Conservation (phyloP, 2,329 filamentous ascomycete genomes). For the Diplodia scrobiculata region DNA sequence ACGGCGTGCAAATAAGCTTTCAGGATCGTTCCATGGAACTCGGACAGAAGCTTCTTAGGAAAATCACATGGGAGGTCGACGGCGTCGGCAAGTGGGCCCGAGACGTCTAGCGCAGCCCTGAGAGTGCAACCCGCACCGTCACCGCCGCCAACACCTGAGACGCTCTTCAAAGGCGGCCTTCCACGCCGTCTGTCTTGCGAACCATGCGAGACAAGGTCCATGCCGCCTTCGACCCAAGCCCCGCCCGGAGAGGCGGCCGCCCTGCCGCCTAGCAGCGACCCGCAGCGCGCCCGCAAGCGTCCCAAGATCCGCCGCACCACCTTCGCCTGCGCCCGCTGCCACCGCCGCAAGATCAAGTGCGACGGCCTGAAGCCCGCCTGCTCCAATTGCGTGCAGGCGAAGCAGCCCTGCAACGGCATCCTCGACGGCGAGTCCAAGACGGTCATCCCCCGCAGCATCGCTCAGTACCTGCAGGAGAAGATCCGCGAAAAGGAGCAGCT, state of each 20-base stretch:
- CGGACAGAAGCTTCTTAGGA: not conserved
- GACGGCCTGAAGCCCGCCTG: conserved; percentile 28
- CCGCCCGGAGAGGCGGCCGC: conserved; percentile 2
- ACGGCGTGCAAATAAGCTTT: not conserved
- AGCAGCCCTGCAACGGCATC: conserved; percentile 30
- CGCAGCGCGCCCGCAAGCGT: conserved; percentile 25
- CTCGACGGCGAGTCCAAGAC: conserved; percentile 30
- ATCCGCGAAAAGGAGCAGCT: conserved; percentile 28
- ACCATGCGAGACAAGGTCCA: conserved; percentile 9
- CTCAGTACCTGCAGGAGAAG: conserved; percentile 28
- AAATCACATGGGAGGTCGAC: not conserved
- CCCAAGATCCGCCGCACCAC: conserved; percentile 29
- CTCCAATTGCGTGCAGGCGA: conserved; percentile 28
- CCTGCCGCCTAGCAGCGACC: conserved; percentile 6
- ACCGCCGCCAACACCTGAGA: not conserved
- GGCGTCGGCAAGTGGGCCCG: conserved; percentile 8
- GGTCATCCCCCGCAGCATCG: conserved; percentile 29
- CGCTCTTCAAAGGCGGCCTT: not conserved
- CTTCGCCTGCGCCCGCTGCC: conserved; percentile 27
- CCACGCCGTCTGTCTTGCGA: not conserved
- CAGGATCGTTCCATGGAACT: not conserved
- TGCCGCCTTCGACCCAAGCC: conserved; percentile 15
- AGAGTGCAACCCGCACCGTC: not conserved
- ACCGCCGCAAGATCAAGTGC: conserved; percentile 29
- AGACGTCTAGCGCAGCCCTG: not conserved